Evolutionary conservation across 2,329 filamentous ascomycete species (phyloP), one percentile per base, ranked within the genome.

Genomic region (Colletotrichum sp.): DNA sequence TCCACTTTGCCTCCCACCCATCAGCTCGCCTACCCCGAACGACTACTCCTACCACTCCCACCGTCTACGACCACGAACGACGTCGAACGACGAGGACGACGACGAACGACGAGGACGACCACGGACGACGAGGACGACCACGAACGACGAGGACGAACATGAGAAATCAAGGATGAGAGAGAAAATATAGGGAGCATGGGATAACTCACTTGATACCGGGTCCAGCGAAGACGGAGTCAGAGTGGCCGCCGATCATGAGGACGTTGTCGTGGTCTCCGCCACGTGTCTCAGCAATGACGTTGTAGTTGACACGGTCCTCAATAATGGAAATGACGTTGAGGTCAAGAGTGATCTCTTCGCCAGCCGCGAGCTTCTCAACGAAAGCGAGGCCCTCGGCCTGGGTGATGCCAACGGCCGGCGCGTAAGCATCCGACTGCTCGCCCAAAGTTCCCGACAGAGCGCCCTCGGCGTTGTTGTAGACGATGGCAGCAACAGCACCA

Each of bases 401-500:
- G 71, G 86, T 87, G 76, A 94, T 86, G 18, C 89, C 89, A 1
- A 91, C 85, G 32, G 87, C 87, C 1, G 92, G 88, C 1, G 88
- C 86, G 34, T 91, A 91, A 10, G 81, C 81, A 39, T 79, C 80
- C 60, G 86, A 86, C 0, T 87, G 85, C 8, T 82, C 83, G 65
- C 91, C 91, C 2, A 94, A 85, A 3, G 91, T 93, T 34, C 91
- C 92, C 8, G 88, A 81, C 2, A 87, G 72, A 5, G 82, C 74
- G 4, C 90, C 92, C 0, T 87, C 82, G 5, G 85, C 88, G 76
- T 93, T 93, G 85, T 94, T 93, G 84, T 93, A 93, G 75, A 94
- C 85, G 69, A 94, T 80, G 1, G 88, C 88, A 2, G 85, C 93
- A 0, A 82, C 81, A 2, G 93, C 93, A 21, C 92, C 91, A 3